phyloP scores from a whole-genome alignment of 2,329 filamentous ascomycete species.

The Fusarium luffae region DNA sequence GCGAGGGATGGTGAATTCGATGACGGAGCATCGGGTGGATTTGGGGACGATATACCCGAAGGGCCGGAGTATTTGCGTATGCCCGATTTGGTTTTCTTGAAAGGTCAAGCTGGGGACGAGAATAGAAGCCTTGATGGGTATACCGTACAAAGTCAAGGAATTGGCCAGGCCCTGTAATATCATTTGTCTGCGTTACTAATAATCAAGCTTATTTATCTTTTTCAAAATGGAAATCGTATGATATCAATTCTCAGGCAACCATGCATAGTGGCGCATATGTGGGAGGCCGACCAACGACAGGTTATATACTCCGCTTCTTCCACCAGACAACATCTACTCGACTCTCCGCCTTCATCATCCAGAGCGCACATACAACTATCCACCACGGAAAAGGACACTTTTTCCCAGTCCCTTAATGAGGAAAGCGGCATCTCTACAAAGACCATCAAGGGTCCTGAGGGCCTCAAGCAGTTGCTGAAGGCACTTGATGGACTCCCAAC shows the following conservation, averaged over 20 bases:
- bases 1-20: conserved; percentile 21
- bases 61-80: neutral
- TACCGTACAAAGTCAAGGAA: neutral
- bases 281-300: neutral
- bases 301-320: neutral
- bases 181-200: accelerated
- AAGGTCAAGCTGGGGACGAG: conserved; percentile 10
- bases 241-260: neutral
- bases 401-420: too few species aligned
- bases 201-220: neutral
- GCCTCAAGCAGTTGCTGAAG: neutral
- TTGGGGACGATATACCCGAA: neutral
- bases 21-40: neutral
- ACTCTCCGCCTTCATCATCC: neutral
- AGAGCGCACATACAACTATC: too few species aligned
- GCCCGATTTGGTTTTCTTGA: neutral
- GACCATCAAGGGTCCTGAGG: accelerated
- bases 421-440: neutral
- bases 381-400: too few species aligned
- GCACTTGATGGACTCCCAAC: neutral
- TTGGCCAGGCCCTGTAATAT: neutral
- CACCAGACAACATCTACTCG: too few species aligned
- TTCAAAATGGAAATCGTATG: too few species aligned
- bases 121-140: neutral
- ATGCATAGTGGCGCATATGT: neutral